These are phyloP conservation scores for Lactuca saligna DNA, from an alignment of 129 eudicot species.

Conservation along the genomic window DNA sequence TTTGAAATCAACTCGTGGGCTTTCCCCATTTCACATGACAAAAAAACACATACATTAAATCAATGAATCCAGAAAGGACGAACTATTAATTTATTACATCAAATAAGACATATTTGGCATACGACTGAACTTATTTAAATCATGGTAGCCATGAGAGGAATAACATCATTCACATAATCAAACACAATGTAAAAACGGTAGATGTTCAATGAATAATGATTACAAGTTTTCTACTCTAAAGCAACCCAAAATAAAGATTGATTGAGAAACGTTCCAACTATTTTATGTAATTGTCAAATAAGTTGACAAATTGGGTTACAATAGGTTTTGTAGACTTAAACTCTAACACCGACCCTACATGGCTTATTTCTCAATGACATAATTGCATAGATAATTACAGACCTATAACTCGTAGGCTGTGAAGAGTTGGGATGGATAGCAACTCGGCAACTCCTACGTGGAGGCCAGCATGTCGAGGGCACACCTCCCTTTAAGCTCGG, in stretches of 20 bases:
- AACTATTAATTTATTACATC: neutral
- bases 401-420: too few relatives aligned
- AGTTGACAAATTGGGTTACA: conserved; percentile 17
- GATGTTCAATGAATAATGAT: conserved; percentile 4
- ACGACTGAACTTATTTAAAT: neutral
- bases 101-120: neutral
- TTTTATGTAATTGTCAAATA: conserved; percentile 7
- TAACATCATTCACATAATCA: neutral
- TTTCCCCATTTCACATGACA: conserved; percentile 27
- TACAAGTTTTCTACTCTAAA: conserved; percentile 5
- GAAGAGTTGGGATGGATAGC: too few relatives aligned
- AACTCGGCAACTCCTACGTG: too few relatives aligned
- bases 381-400: too few relatives aligned
- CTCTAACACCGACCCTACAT: conserved; percentile 5
- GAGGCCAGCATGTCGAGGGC: too few relatives aligned
- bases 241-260: conserved; percentile 10
- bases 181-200: neutral
- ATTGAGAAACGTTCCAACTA: conserved; percentile 5
- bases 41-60: conserved; percentile 24
- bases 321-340: conserved; percentile 4
- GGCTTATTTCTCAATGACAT: neutral
- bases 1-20: conserved; percentile 23
- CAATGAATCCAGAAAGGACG: conserved; percentile 5
- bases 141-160: neutral
- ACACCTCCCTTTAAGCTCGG: too few relatives aligned